A percentile compares a stretch with the other conserved stretches of the same genome.
Evolutionary conservation across 495 filamentous ascomycete species (phyloP).

Genomic region (Aspergillus hancockii): DNA sequence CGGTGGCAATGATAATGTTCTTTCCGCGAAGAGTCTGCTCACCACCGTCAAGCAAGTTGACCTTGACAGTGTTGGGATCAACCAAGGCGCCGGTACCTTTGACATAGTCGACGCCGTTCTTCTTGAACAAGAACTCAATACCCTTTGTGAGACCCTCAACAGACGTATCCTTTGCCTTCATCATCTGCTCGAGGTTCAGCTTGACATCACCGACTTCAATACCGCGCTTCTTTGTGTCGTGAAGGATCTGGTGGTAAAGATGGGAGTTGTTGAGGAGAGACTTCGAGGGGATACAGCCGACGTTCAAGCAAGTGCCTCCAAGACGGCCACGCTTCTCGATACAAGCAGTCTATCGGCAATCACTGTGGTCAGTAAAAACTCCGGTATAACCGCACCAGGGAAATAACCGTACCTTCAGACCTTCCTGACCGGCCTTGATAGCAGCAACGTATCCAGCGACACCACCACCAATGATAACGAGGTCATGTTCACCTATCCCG

Average conservation of each 20-base stretch:
- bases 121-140: conserved; percentile 97
- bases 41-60: conserved; percentile 85
- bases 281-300: conserved; percentile 98
- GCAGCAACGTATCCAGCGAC: conserved; percentile 98
- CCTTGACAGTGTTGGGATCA: conserved; percentile 88
- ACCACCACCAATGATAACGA: conserved; percentile 95
- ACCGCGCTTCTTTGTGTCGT: conserved; percentile 95
- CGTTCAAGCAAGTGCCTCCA: conserved; percentile 97
- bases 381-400: conserved; percentile 4
- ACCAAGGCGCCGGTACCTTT: conserved; percentile 87
- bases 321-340: conserved; percentile 97
- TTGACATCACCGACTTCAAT: conserved; percentile 96
- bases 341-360: conserved; percentile 74
- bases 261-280: conserved; percentile 99
- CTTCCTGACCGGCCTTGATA: conserved; percentile 98
- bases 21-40: conserved; percentile 82
- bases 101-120: conserved; percentile 96
- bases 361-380: neutral
- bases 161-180: conserved; percentile 96
- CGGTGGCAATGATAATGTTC: conserved; percentile 97
- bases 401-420: conserved; percentile 73
- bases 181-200: conserved; percentile 91
- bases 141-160: conserved; percentile 92
- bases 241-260: conserved; percentile 95
- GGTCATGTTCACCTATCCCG: conserved; percentile 76